These are phyloP conservation scores for Hypoxylon rubiginosum DNA, from an alignment of 2,329 filamentous ascomycete species.

Conservation along the genomic window DNA sequence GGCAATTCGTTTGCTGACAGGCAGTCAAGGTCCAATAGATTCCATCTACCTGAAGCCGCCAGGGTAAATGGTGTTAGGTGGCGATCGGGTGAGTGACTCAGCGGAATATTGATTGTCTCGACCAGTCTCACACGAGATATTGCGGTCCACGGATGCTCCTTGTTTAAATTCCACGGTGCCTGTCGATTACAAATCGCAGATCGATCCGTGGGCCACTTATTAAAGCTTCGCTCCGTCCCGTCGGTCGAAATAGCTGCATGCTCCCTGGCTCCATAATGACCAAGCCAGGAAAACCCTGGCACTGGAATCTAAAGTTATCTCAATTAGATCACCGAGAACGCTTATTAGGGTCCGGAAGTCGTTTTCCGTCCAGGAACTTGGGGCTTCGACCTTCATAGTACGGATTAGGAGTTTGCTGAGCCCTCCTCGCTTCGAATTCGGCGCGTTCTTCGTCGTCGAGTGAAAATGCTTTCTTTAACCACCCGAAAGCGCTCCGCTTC, in stretches of 20 bases:
- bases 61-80: background rate
- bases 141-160: conserved; percentile 8
- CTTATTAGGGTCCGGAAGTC: conserved; percentile 49
- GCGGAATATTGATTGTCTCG: conserved; percentile 12
- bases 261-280: conserved; percentile 16
- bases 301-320: background rate
- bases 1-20: conserved; percentile 11
- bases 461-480: conserved; percentile 77
- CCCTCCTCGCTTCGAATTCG: conserved; percentile 69
- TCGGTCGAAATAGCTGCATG: conserved; percentile 19
- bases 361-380: conserved; percentile 69
- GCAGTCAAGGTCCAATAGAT: conserved; percentile 5
- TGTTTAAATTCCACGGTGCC: conserved; percentile 18
- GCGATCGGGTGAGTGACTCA: background rate
- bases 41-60: conserved; percentile 2
- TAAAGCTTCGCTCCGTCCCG: conserved; percentile 8
- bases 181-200: conserved; percentile 30
- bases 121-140: conserved; percentile 5
- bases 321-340: conserved; percentile 27
- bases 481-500: conserved; percentile 76
- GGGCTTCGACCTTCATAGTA: conserved; percentile 67
- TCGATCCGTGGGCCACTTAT: conserved; percentile 27
- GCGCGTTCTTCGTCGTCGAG: conserved; percentile 73
- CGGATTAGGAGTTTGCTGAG: conserved; percentile 58
- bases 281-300: conserved; percentile 10